These are phyloP conservation scores for Coprinopsis sp. DNA, from an alignment of 768 basidiomycete species.

Conservation along the genomic window DNA sequence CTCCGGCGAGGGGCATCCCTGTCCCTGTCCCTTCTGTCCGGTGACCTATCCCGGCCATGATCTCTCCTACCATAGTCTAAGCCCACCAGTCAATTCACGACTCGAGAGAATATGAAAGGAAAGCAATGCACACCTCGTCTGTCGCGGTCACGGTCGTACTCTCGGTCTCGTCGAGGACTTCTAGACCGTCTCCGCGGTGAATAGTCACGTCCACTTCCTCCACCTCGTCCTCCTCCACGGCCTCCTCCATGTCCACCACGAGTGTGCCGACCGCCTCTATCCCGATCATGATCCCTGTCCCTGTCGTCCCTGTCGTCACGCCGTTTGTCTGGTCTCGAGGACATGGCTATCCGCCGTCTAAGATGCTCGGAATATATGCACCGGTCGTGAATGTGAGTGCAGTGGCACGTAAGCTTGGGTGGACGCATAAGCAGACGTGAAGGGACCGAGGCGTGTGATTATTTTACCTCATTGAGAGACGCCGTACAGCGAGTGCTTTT, in stretches of 20 bases:
- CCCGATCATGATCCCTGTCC: slow-evolving; percentile 39
- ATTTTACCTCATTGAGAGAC: too few relatives aligned
- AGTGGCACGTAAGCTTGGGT: background rate
- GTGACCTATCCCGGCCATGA: slow-evolving; percentile 2
- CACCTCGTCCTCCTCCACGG: slow-evolving; percentile 21
- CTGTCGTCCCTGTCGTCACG: slow-evolving; percentile 58
- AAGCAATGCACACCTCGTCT: slow-evolving; percentile 18
- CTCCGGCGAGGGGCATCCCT: slow-evolving; percentile 18
- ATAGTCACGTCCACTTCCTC: slow-evolving; percentile 33
- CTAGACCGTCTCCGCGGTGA: slow-evolving; percentile 44
- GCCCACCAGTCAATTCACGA: background rate
- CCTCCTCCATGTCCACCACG: slow-evolving; percentile 23
- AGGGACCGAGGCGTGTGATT: too few relatives aligned
- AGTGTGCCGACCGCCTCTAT: slow-evolving; percentile 27
- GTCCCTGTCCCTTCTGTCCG: background rate
- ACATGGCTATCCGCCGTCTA: slow-evolving; percentile 34
- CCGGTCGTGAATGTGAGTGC: background rate
- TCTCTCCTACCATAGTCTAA: slow-evolving; percentile 5
- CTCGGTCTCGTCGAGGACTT: slow-evolving; percentile 37
- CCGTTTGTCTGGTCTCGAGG: slow-evolving; percentile 49
- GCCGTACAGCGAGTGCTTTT: too few relatives aligned
- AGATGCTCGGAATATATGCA: background rate
- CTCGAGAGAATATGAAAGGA: background rate
- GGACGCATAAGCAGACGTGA: too few relatives aligned
- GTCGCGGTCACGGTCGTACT: slow-evolving; percentile 31